A percentile compares a stretch with the other conserved stretches of the same genome.
phyloP scores from a whole-genome alignment of 2,329 filamentous ascomycete genomes.

The Tolypocladium capitatum region DNA sequence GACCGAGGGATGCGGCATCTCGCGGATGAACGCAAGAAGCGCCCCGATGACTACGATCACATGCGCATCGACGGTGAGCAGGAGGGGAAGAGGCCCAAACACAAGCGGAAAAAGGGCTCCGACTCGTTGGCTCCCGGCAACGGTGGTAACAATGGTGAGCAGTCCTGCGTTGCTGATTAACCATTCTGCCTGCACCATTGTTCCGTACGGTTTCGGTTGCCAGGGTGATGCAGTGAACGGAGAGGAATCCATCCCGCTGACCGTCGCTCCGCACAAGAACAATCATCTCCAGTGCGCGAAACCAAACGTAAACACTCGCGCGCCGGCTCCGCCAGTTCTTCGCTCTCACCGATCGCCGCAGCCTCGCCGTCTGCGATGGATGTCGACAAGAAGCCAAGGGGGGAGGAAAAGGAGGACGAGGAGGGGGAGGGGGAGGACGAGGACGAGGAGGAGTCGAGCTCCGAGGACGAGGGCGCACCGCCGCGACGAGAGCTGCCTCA shows the following conservation, averaged over 20 bases:
- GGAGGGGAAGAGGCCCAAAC: slow-evolving; percentile 46
- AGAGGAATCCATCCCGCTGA: neutral
- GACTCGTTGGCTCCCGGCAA: slow-evolving; percentile 46
- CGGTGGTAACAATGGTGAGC: slow-evolving; percentile 18
- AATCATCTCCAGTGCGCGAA: slow-evolving; percentile 40
- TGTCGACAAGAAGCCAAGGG: slow-evolving; percentile 39
- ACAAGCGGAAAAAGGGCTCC: slow-evolving; percentile 67
- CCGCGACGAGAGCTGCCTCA: slow-evolving; percentile 55
- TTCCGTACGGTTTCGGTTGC: neutral
- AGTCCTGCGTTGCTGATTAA: neutral
- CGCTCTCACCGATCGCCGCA: slow-evolving; percentile 41
- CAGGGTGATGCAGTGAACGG: neutral
- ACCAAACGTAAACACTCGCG: slow-evolving; percentile 39
- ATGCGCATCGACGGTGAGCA: slow-evolving; percentile 34
- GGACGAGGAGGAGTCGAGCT: too few species aligned
- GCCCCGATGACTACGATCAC: slow-evolving; percentile 39
- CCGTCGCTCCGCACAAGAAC: slow-evolving; percentile 23
- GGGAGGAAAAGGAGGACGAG: slow-evolving; percentile 24
- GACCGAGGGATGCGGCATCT: slow-evolving; percentile 63
- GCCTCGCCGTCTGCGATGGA: slow-evolving; percentile 44
- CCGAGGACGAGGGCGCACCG: slow-evolving; percentile 46
- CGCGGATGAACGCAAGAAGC: slow-evolving; percentile 50
- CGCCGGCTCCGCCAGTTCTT: slow-evolving; percentile 45
- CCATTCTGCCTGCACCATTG: neutral
- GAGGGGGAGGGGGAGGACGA: too few species aligned